These are phyloP conservation scores for Bipolaris victoriae DNA, from an alignment of 2,329 filamentous ascomycete genomes.

Conservation along the genomic window DNA sequence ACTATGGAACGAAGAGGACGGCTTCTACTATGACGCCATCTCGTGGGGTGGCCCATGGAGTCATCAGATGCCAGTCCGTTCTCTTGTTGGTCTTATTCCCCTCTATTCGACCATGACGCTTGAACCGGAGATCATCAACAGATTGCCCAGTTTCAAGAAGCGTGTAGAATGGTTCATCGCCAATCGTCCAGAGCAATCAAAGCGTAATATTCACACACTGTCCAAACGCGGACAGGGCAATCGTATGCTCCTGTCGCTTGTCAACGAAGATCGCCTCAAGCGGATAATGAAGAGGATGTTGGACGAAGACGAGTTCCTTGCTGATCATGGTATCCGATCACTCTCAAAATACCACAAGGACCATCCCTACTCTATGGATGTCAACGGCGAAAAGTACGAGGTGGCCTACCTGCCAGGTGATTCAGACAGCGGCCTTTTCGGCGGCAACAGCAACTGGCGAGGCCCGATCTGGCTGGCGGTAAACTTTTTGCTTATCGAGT, in stretches of 20 bases:
- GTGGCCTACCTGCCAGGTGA: conserved; percentile 94
- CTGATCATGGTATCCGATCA: conserved; percentile 87
- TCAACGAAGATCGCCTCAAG: conserved; percentile 89
- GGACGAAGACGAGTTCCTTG: conserved; percentile 91
- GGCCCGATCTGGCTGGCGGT: conserved; percentile 94
- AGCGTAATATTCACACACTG: conserved; percentile 94
- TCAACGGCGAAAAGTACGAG: conserved; percentile 86
- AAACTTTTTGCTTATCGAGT: conserved; percentile 93
- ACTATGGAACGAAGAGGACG: conserved; percentile 94
- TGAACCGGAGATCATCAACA: conserved; percentile 91
- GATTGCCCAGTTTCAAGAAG: conserved; percentile 90
- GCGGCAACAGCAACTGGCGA: conserved; percentile 97
- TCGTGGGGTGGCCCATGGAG: conserved; percentile 94
- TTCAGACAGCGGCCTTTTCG: conserved; percentile 92
- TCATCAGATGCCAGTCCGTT: conserved; percentile 89
- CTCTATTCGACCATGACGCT: conserved; percentile 90
- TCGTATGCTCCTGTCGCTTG: conserved; percentile 83
- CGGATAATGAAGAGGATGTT: conserved; percentile 92
- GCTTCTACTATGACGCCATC: conserved; percentile 98
- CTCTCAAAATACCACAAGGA: conserved; percentile 91
- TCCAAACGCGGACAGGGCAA: conserved; percentile 88
- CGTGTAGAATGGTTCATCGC: conserved; percentile 93
- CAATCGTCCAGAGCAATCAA: conserved; percentile 82
- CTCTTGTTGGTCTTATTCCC: conserved; percentile 90
- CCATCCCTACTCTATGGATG: conserved; percentile 91